phyloP scores from a whole-genome alignment of 495 filamentous ascomycete genomes.

The Penicillium pancosmium region DNA sequence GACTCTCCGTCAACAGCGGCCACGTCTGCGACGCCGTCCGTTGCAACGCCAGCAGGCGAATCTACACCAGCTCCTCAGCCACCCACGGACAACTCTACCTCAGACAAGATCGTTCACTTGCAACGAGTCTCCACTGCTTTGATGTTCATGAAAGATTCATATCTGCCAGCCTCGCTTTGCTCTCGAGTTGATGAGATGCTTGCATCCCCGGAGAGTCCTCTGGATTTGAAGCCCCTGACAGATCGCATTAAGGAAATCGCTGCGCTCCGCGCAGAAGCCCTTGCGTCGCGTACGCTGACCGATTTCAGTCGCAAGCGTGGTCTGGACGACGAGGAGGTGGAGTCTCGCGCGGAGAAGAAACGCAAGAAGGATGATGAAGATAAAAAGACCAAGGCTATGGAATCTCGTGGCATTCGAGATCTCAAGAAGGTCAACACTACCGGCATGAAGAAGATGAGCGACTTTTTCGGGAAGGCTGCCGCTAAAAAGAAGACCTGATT shows the following conservation, averaged over 20 bases:
- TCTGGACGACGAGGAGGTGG: conserved; percentile 68
- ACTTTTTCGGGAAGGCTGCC: conserved; percentile 80
- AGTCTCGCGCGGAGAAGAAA: conserved; percentile 58
- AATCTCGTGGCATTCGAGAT: conserved; percentile 73
- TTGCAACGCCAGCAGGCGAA: conserved; percentile 47
- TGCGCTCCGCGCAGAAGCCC: conserved; percentile 67
- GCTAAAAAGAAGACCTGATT: conserved; percentile 41
- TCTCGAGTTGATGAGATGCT: conserved; percentile 52
- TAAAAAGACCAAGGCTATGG: conserved; percentile 68
- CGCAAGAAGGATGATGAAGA: conserved; percentile 75
- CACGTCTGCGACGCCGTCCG: conserved; percentile 40
- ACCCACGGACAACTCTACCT: conserved; percentile 35
- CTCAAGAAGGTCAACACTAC: conserved; percentile 84
- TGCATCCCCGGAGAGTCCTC: conserved; percentile 39
- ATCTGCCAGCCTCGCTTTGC: conserved; percentile 60
- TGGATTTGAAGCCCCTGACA: conserved; percentile 72
- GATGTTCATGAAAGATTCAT: conserved; percentile 74
- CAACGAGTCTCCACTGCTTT: conserved; percentile 76
- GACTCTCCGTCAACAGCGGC: conserved; percentile 40
- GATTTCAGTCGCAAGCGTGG: conserved; percentile 78
- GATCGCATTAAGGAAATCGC: conserved; percentile 65
- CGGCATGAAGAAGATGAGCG: conserved; percentile 97
- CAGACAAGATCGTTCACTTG: conserved; percentile 57
- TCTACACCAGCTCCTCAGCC: conserved; percentile 35
- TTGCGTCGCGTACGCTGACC: conserved; percentile 62